Evolutionary conservation across 768 basidiomycete species (phyloP), one percentile per base, ranked within the genome.

Genomic region (Boletus vinaceobasis): DNA sequence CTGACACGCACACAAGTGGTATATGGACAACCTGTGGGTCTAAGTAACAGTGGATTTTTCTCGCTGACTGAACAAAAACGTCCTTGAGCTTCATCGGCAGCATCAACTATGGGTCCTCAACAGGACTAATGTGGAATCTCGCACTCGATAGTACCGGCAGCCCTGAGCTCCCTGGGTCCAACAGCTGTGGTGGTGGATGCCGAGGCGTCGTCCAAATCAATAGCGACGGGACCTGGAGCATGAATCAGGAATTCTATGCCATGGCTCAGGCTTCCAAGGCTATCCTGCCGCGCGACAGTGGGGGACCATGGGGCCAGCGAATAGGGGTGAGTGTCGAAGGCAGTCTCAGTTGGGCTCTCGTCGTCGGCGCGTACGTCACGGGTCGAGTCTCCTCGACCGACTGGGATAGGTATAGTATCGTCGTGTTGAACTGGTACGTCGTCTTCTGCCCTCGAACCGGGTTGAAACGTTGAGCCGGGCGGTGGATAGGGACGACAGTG

Each of bases 261-360:
- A 85, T 90, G 82, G 86, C 85, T 1, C 87, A 90, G 49, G 84
- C 83, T 3, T 86, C 85, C 23, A 87, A 87, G 66, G 88, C 87
- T 3, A 78, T 86, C 50, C 74, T 87, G 21, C 88, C 88, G 0
- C 81, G 82, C 45, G 88, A 91, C 48, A 61, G 62, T 1, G 83
- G 81, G 2, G 88, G 88, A 1, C 84, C 86, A 1, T 88, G 76
- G 63, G 88, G 83, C 17, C 75, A 86, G 61, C 79, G 88, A 14
- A 83, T 90, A 42, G 85, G 81, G 4, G 82, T 85, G 15, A 76
- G 76, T 37, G 81, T 90, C 1, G 78, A 77, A 7, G 88, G 88
- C 1, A 69, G 61, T 8, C 71, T 82, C 15, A 73, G 64, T 58
- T 84, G 80, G 82, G 81, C 82, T 0, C 76, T 90, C 5, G 66